Evolutionary conservation across 2,329 filamentous ascomycete species (phyloP).

Genomic region (Epichloe amarillans): DNA sequence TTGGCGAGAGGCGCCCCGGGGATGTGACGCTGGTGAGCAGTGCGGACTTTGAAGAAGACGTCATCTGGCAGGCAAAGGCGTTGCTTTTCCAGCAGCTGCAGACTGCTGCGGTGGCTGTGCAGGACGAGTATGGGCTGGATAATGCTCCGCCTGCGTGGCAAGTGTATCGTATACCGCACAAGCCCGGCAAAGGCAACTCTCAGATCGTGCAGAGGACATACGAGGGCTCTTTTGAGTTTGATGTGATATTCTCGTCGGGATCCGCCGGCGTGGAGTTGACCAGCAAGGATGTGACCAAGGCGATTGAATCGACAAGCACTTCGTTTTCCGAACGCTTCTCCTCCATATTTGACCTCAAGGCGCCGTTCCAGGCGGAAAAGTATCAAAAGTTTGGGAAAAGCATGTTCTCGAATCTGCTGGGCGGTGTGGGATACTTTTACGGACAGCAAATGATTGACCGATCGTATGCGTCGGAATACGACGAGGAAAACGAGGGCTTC

Average conservation of each 20-base stretch:
- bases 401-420: slow-evolving; percentile 87
- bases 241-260: slow-evolving; percentile 75
- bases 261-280: slow-evolving; percentile 45
- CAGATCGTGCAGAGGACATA: slow-evolving; percentile 90
- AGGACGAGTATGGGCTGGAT: slow-evolving; percentile 36
- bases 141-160: slow-evolving; percentile 75
- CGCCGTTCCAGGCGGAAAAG: slow-evolving; percentile 60
- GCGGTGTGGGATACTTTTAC: slow-evolving; percentile 91
- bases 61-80: slow-evolving; percentile 74
- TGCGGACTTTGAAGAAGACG: slow-evolving; percentile 48
- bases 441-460: slow-evolving; percentile 80
- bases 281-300: slow-evolving; percentile 52
- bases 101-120: slow-evolving; percentile 33
- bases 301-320: slow-evolving; percentile 52
- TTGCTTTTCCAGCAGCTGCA: slow-evolving; percentile 42
- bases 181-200: slow-evolving; percentile 58
- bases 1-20: slow-evolving; percentile 55
- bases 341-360: slow-evolving; percentile 49
- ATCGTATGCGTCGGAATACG: slow-evolving; percentile 83
- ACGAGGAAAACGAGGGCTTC: slow-evolving; percentile 89
- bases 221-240: slow-evolving; percentile 81
- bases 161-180: slow-evolving; percentile 65
- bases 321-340: slow-evolving; percentile 65
- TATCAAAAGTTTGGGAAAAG: slow-evolving; percentile 73
- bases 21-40: slow-evolving; percentile 68